Conservation (phyloP, 495 filamentous ascomycete genomes). For the Echria macrotheca region DNA sequence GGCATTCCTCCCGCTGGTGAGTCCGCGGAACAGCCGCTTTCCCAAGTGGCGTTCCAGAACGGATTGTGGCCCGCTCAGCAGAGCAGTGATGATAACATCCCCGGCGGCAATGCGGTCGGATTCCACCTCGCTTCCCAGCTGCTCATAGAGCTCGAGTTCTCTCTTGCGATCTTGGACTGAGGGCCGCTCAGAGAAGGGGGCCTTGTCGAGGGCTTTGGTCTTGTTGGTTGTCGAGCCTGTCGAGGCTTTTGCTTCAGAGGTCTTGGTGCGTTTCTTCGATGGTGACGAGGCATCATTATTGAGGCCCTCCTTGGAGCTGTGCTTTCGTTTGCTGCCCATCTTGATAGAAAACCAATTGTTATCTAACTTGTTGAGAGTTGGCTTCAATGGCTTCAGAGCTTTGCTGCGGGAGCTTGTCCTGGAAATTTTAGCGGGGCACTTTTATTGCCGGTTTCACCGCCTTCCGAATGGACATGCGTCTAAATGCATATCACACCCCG, state of each 20-base stretch:
- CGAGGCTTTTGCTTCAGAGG: conserved; percentile 1
- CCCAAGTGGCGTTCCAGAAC: conserved; percentile 50
- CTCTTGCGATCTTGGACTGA: conserved; percentile 38
- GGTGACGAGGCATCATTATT: conserved; percentile 29
- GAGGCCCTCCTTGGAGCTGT: conserved; percentile 29
- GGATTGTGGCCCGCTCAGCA: conserved; percentile 38
- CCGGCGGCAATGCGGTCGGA: conserved; percentile 47
- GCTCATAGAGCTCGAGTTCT: conserved; percentile 47
- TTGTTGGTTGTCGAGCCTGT: conserved; percentile 26
- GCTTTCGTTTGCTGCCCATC: conserved; percentile 44
- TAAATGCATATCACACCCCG: background rate
- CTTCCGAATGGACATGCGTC: background rate
- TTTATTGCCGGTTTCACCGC: conserved; percentile 2
- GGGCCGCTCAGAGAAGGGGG: conserved; percentile 39
- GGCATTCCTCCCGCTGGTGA: conserved; percentile 85
- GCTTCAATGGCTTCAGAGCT: too few relatives aligned
- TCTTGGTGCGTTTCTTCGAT: conserved; percentile 39
- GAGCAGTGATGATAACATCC: conserved; percentile 42
- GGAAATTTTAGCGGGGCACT: conserved; percentile 11
- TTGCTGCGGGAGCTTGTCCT: conserved; percentile 1
- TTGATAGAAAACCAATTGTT: too few relatives aligned
- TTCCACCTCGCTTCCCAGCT: conserved; percentile 46
- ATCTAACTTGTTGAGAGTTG: too few relatives aligned
- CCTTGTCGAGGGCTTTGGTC: conserved; percentile 31
- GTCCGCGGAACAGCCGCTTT: conserved; percentile 71